Base-by-base conservation (phyloP, 495 filamentous ascomycete species). In the Cryomyces minteri region DNA sequence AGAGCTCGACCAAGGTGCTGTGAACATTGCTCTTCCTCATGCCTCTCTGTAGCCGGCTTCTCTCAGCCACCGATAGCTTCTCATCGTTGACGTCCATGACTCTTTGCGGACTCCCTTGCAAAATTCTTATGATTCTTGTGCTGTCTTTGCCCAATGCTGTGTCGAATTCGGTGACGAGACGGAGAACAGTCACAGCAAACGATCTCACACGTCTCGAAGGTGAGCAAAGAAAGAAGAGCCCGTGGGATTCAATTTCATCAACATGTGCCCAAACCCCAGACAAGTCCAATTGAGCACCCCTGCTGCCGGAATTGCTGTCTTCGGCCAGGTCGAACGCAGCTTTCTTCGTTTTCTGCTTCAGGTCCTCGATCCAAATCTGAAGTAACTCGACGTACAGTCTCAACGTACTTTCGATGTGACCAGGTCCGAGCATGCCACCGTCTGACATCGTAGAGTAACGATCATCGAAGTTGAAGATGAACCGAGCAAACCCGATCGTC, bases 381-480 rank as follows among this genome's bases (percentile, higher is more conserved):
- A 99, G 68, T 6, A 96, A 65, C 59, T 99, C 87, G 39, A 99
- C 83, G 57, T 96, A 99, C 0, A 99, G 70, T 49, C 77, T 76
- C 12, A 99, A 58, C 4, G 92, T 96, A 47, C 80, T 93, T 55
- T 99, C 92, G 43, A 98, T 94, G 57, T 98, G 92, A 7, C 79
- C 84, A 28, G 86, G 79, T 5, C 90, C 90, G 28, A 98, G 74
- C 84, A 99, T 88, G 4, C 92, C 90, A 39, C 94, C 87, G 54
- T 96, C 92, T 6, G 88, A 93, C 82, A 94, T 94, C 18, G 90
- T 96, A 1, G 88, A 84, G 61, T 95, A 95, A 30, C 85, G 79
- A 51, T 88, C 85, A 62, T 99, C 92, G 56, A 95, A 96, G 44
- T 85, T 92, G 66, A 99, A 95, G 32, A 98, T 96, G 52, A 96